phyloP scores from a whole-genome alignment of 2,329 filamentous ascomycete species.

The Colletotrichum musicola region DNA sequence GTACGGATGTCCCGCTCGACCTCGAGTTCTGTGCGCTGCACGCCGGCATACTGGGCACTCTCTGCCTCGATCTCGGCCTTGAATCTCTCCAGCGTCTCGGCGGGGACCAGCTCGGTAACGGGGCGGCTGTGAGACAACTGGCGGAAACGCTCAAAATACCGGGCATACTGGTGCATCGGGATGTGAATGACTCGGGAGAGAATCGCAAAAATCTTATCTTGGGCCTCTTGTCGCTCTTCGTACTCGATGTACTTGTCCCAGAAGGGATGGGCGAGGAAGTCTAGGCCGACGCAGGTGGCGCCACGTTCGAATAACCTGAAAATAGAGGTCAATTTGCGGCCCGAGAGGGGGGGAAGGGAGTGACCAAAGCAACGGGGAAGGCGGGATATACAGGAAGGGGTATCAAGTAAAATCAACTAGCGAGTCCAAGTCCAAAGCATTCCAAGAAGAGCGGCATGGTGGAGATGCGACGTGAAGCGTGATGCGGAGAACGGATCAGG shows the following conservation, averaged over 20 bases:
- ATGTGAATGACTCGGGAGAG: constrained; percentile 86
- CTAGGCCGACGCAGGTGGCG: constrained; percentile 85
- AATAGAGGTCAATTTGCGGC: constrained; percentile 46
- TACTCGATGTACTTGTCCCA: constrained; percentile 99
- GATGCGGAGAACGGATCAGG: constrained; percentile 56
- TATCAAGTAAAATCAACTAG: constrained; percentile 66
- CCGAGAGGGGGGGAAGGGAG: constrained; percentile 40
- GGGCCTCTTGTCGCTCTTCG: constrained; percentile 88
- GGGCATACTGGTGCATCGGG: constrained; percentile 94
- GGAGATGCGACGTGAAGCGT: constrained; percentile 57
- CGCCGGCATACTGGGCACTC: constrained; percentile 62
- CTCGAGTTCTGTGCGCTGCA: constrained; percentile 78
- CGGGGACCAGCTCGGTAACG: constrained; percentile 77
- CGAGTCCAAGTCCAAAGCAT: constrained; percentile 62
- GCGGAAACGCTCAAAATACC: constrained; percentile 93
- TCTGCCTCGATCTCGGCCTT: constrained; percentile 80
- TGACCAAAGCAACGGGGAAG: constrained; percentile 52
- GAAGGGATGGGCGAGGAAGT: constrained; percentile 94
- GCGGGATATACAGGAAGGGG: constrained; percentile 71
- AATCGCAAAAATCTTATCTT: constrained; percentile 87
- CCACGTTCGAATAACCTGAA: constrained; percentile 91
- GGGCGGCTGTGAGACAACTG: constrained; percentile 80
- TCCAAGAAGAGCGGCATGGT: constrained; percentile 47
- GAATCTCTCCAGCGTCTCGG: constrained; percentile 76
- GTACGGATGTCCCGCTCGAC: constrained; percentile 84